phyloP scores from a whole-genome alignment of 345 rosid genomes.

The Carallia brachiata region DNA sequence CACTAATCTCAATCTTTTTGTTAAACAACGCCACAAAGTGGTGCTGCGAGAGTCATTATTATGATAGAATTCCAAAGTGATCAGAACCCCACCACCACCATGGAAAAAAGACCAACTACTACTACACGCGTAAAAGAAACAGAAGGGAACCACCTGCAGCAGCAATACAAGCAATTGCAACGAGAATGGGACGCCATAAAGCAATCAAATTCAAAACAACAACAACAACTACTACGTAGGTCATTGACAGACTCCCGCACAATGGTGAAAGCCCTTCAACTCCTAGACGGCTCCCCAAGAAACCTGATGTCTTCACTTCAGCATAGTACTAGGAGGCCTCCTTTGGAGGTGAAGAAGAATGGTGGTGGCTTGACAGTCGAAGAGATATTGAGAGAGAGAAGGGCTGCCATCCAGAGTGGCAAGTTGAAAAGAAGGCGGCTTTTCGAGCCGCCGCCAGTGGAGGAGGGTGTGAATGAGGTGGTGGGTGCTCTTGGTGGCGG shows the following conservation, averaged over 20 bases:
- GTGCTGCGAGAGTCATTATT: background rate
- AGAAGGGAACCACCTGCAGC: conserved; percentile 27
- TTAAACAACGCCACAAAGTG: background rate
- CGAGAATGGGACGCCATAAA: conserved; percentile 39
- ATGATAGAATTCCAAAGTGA: conserved; percentile 8
- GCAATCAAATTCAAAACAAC: background rate
- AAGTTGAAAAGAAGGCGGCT: conserved; percentile 46
- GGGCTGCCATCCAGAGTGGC: conserved; percentile 41
- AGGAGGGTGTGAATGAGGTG: conserved; percentile 12
- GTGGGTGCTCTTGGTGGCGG: conserved; percentile 3
- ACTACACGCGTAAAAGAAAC: conserved; percentile 9
- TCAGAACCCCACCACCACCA: conserved; percentile 22
- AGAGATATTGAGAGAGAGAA: conserved; percentile 42
- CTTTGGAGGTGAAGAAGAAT: conserved; percentile 30
- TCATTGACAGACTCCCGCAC: conserved; percentile 27
- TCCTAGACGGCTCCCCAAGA: conserved; percentile 44
- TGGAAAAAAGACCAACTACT: conserved; percentile 23
- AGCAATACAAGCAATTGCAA: conserved; percentile 8
- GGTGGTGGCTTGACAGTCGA: conserved; percentile 30
- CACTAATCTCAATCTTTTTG: background rate
- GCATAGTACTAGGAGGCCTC: background rate
- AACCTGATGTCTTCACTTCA: conserved; percentile 51
- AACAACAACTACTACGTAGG: conserved; percentile 9
- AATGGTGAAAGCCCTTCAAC: conserved; percentile 19
- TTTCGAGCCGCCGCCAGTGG: conserved; percentile 6